Evolutionary conservation across 495 filamentous ascomycete species (phyloP), one percentile per base, ranked within the genome.

Genomic region (Lichenothelia convexa): DNA sequence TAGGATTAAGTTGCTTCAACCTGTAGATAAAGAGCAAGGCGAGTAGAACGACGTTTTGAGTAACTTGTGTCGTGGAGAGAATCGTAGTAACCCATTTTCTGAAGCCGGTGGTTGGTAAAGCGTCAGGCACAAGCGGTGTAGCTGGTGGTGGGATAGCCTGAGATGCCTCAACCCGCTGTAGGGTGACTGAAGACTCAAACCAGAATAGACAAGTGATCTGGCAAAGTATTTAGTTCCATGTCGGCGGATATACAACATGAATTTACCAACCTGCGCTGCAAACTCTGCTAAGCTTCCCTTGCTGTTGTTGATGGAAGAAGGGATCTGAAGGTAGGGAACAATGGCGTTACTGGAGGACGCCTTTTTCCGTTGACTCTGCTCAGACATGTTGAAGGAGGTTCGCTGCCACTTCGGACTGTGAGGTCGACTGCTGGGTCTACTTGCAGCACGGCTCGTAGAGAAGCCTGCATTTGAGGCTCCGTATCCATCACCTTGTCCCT

Each of bases 121-220:
- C 80, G 48, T 84, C 77, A 12, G 67, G 54, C 2, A 72, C 65
- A 8, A 93, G 65, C 11, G 62, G 59, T 22, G 58, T 61, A 16
- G 71, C 46, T 26, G 66, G 58, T 18, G 59, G 45, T 26, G 59
- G 48, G 15, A 64, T 51, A 5, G 59, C 52, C n/a, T 58, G 58
- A 11, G 71, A 62, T 16, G 78, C 70, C 52, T 87, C 80, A 31
- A 89, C 76, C 34, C 63, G 58, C 39, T 74, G 69, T 12, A 94
- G 60, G 29, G 78, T 77, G 13, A 75, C 62, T 5, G 78, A 75
- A n/a, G 75, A 78, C 53, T 95, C 91, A 49, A 95, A 99, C 91
- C 91, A 99, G 61, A 99, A 94, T 20, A 99, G 64, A 47, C 87
- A 93, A 1, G 89, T 92, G 57, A 94, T 78, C 79, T 95, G 36